phyloP scores from a whole-genome alignment of 352 stramenopile species.

The Phytopythium delawarense region DNA sequence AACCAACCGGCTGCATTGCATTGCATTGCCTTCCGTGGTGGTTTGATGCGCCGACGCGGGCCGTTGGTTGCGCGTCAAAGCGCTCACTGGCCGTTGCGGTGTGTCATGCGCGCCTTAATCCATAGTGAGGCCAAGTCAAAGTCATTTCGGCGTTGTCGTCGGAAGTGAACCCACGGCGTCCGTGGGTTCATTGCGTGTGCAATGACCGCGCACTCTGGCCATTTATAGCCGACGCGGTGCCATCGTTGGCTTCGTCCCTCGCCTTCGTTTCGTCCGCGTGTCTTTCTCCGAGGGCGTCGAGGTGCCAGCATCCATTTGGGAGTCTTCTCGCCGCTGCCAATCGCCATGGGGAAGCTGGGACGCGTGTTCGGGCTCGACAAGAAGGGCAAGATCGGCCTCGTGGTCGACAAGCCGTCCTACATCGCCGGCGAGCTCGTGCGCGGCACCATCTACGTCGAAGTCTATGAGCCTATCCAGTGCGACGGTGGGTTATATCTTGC shows the following conservation, averaged over 20 bases:
- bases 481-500: constrained; percentile 33
- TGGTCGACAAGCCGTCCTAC: constrained; percentile 51
- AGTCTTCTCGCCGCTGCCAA: not conserved
- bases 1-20: too few species aligned
- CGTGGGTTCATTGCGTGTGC: too few species aligned
- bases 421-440: constrained; percentile 54
- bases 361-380: constrained; percentile 49
- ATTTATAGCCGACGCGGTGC: too few species aligned
- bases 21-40: too few species aligned
- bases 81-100: too few species aligned
- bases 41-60: too few species aligned
- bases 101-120: not conserved
- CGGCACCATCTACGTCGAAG: constrained; percentile 47
- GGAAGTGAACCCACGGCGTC: not conserved
- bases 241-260: too few species aligned
- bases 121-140: not conserved
- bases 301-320: too few species aligned
- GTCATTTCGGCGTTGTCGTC: not conserved
- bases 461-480: constrained; percentile 56
- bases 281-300: too few species aligned
- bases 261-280: too few species aligned
- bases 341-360: constrained; percentile 43
- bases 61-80: too few species aligned
- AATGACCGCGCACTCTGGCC: too few species aligned
- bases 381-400: constrained; percentile 60